phyloP scores from a whole-genome alignment of 768 basidiomycete species.

The Rossbeevera mucosa region DNA sequence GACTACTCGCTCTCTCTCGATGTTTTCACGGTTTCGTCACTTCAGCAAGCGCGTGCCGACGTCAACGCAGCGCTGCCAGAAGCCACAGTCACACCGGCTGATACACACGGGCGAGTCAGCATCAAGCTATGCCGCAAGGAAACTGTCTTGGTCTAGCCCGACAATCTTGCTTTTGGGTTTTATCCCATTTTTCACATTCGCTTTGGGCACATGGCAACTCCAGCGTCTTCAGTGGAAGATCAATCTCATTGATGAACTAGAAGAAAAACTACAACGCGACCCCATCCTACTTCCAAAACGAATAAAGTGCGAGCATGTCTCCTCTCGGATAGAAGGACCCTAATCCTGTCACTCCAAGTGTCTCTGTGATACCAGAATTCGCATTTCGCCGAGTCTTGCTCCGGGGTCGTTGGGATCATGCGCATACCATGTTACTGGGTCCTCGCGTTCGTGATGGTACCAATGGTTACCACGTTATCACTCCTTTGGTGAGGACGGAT shows the following conservation, averaged over 20 bases:
- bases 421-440: constrained; percentile 72
- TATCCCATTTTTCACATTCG: constrained; percentile 88
- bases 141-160: constrained; percentile 60
- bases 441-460: constrained; percentile 88
- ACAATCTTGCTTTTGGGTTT: constrained; percentile 73
- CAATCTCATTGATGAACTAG: constrained; percentile 73
- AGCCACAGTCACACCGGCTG: constrained; percentile 6
- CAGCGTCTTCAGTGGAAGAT: constrained; percentile 15
- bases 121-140: constrained; percentile 53
- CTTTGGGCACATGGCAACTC: constrained; percentile 90
- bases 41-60: constrained; percentile 7
- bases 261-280: constrained; percentile 78
- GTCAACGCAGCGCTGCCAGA: constrained; percentile 7
- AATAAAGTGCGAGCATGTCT: constrained; percentile 67
- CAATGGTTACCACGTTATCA: constrained; percentile 83
- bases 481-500: constrained; percentile 67
- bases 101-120: constrained; percentile 21
- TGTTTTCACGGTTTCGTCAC: constrained; percentile 19
- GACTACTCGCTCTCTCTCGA: too few relatives aligned
- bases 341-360: constrained; percentile 36
- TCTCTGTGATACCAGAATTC: constrained; percentile 82
- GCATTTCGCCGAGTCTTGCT: constrained; percentile 80
- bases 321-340: constrained; percentile 12
- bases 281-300: constrained; percentile 75
- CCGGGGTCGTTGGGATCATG: constrained; percentile 74